Evolutionary conservation across 495 filamentous ascomycete genomes (phyloP).

Genomic region (Aspergillus sclerotioniger): DNA sequence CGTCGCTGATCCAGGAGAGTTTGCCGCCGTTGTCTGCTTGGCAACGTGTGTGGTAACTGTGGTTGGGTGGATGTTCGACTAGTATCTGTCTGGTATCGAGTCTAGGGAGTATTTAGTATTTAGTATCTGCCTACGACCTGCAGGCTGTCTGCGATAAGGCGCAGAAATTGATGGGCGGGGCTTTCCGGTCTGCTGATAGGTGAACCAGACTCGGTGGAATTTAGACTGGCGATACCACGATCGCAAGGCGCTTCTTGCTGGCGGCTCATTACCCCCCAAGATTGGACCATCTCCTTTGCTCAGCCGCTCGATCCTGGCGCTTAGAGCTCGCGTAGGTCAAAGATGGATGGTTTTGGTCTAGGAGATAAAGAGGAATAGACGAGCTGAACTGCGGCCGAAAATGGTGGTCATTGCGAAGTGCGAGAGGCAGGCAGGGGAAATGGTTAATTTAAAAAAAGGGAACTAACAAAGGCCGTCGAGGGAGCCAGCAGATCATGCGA

Average conservation of each 20-base stretch:
- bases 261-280: neutral
- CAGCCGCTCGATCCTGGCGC: conserved; percentile 1
- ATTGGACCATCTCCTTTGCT: neutral
- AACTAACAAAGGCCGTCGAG: neutral
- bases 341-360: neutral
- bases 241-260: neutral
- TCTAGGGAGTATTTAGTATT: too few species aligned
- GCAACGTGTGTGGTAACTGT: too few species aligned
- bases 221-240: neutral
- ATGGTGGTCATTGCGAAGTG: neutral
- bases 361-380: neutral
- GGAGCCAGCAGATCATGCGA: neutral
- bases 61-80: neutral
- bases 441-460: neutral
- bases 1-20: neutral
- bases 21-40: neutral
- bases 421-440: neutral
- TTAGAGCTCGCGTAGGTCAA: neutral
- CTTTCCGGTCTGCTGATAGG: too few species aligned
- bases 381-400: neutral
- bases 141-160: neutral
- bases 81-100: neutral
- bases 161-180: neutral
- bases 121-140: neutral
- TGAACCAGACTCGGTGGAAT: neutral